A percentile compares a stretch with the other conserved stretches of the same genome.
phyloP scores from a whole-genome alignment of 2,329 filamentous ascomycete species.

The Alternaria panax region DNA sequence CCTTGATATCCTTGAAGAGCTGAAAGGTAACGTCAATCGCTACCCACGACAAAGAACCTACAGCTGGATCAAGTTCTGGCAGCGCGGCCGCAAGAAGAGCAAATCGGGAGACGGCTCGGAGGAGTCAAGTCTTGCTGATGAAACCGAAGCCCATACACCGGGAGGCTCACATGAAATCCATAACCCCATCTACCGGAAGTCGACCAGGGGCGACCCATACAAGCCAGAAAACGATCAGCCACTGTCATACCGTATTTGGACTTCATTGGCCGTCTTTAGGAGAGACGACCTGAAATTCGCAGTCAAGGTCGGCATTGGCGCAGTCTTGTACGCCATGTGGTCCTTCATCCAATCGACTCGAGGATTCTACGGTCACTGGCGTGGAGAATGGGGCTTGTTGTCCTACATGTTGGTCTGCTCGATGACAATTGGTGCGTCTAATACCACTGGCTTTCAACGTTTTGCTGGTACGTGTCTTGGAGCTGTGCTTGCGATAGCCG shows the following conservation, averaged over 20 bases:
- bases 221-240: constrained; percentile 41
- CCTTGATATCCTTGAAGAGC: constrained; percentile 81
- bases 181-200: constrained; percentile 43
- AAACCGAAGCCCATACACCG: constrained; percentile 34
- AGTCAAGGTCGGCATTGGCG: constrained; percentile 91
- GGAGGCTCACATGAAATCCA: constrained; percentile 47
- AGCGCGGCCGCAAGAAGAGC: constrained; percentile 26
- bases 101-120: constrained; percentile 32
- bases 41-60: constrained; percentile 71
- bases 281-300: constrained; percentile 78
- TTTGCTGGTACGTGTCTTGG: constrained; percentile 88
- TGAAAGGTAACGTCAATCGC: constrained; percentile 75
- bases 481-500: constrained; percentile 74
- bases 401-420: constrained; percentile 98
- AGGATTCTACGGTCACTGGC: constrained; percentile 83
- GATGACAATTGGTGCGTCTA: constrained; percentile 96
- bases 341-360: constrained; percentile 82
- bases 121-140: constrained; percentile 32
- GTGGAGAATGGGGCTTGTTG: constrained; percentile 94
- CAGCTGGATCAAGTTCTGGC: constrained; percentile 89
- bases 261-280: constrained; percentile 63
- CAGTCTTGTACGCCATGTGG: constrained; percentile 85
- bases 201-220: constrained; percentile 37
- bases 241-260: constrained; percentile 61
- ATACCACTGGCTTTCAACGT: constrained; percentile 86